Evolutionary conservation across 2,329 filamentous ascomycete genomes (phyloP).

Genomic region (Monascus ruber): DNA sequence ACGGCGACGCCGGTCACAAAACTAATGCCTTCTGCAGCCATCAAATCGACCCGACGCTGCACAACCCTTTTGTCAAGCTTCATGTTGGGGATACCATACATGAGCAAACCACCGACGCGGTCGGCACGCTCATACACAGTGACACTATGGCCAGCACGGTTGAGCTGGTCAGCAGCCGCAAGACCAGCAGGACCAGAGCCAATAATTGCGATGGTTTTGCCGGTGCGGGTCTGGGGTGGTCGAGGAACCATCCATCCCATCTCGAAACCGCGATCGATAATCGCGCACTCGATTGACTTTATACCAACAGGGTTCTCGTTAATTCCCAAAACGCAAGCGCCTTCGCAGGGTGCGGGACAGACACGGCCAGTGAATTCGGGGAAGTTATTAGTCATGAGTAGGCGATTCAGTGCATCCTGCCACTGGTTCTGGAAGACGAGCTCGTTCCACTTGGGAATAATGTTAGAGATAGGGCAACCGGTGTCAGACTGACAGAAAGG

Average conservation of each 20-base stretch:
- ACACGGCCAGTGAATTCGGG: constrained; percentile 96
- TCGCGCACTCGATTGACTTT: constrained; percentile 96
- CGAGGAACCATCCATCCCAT: constrained; percentile 94
- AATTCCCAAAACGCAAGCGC: constrained; percentile 90
- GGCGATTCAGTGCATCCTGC: constrained; percentile 80
- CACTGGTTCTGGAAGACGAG: constrained; percentile 65
- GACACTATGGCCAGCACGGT: constrained; percentile 77
- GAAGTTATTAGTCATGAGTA: constrained; percentile 97
- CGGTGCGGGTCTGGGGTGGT: constrained; percentile 67
- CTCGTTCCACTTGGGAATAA: constrained; percentile 96
- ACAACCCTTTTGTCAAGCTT: constrained; percentile 98
- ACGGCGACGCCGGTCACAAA: constrained; percentile 71
- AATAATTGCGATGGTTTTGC: constrained; percentile 79
- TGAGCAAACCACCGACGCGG: constrained; percentile 78
- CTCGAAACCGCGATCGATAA: constrained; percentile 94
- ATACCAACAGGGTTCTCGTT: constrained; percentile 96
- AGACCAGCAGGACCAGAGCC: constrained; percentile 88
- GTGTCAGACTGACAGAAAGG: constrained; percentile 96
- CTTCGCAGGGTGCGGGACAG: constrained; percentile 91
- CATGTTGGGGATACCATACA: constrained; percentile 99
- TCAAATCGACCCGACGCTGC: constrained; percentile 88
- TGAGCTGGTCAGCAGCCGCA: constrained; percentile 83
- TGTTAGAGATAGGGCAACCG: constrained; percentile 91
- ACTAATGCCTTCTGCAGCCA: constrained; percentile 75
- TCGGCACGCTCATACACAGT: constrained; percentile 91